Evolutionary conservation across 1,284 basidiomycete genomes (phyloP).

Genomic region (Xerocomus amazonicus): DNA sequence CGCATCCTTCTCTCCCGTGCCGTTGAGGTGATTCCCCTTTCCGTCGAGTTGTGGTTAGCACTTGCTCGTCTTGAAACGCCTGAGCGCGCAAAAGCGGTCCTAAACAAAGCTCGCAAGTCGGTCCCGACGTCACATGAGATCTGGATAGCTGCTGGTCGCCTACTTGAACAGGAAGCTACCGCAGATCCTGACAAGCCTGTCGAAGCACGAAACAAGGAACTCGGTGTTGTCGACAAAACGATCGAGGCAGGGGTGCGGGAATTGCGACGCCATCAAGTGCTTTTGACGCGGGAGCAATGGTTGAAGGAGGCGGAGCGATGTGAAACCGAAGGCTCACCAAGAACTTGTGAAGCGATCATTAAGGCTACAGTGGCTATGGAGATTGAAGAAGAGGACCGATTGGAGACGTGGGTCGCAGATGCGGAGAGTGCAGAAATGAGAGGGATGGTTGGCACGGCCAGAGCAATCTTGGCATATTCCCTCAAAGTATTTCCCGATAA

Average conservation of each 20-base stretch:
- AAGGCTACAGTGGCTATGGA: constrained; percentile 96
- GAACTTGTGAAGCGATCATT: constrained; percentile 92
- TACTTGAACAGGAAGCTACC: constrained; percentile 81
- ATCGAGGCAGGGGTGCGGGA: constrained; percentile 82
- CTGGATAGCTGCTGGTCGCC: constrained; percentile 93
- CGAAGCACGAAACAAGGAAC: constrained; percentile 55
- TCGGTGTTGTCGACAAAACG: constrained; percentile 80
- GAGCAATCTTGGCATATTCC: constrained; percentile 87
- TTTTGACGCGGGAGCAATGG: constrained; percentile 94
- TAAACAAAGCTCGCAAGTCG: constrained; percentile 93
- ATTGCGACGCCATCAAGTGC: constrained; percentile 79
- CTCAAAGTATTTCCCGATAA: constrained; percentile 89
- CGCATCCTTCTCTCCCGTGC: constrained; percentile 89
- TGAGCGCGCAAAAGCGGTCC: constrained; percentile 85
- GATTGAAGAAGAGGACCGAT: constrained; percentile 88
- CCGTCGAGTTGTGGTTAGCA: constrained; percentile 96
- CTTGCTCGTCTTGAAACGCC: constrained; percentile 92
- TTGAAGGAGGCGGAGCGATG: constrained; percentile 91
- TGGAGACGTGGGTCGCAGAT: constrained; percentile 90
- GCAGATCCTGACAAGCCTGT: constrained; percentile 47
- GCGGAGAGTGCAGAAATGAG: constrained; percentile 78
- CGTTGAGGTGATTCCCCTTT: constrained; percentile 93
- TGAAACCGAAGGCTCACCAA: constrained; percentile 79
- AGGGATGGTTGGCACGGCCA: constrained; percentile 77
- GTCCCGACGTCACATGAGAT: constrained; percentile 97